Base-by-base conservation (phyloP, 1,139 yeast species). In the Trichomonascaceae sp. region DNA sequence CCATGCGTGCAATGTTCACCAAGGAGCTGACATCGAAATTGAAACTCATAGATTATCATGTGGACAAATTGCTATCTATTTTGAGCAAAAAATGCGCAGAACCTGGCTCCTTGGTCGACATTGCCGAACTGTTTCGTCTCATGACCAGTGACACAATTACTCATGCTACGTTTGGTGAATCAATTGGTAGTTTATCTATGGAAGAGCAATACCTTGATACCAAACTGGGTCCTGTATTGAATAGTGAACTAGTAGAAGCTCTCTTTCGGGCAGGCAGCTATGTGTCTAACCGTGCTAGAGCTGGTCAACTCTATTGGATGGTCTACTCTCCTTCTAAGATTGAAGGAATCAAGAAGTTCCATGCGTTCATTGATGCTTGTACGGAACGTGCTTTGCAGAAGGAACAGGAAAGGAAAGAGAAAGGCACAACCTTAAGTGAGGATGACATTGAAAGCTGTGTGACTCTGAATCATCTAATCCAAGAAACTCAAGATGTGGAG, bases 1-100 rank as follows among this genome's bases (percentile, higher is more conserved):
- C 81, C 79, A 74, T 81, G 61, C 72, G 84, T 56, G 85, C 85
- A 1, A 84, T 80, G 65, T 81, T 81, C 66, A 73, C 79, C 20
- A 71, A 82, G 56, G 83, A 79, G 60, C 83, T 80, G 64, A 75
- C 81, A 47, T 74, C 78, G 12, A 83, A 79, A 59, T 75, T 80
- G 46, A 69, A 70, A 54, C 58, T 73, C 32, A 71, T 81, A 59
- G 82, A 79, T 13, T 43, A 50, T 9, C 65, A 62, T 49, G 50
- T 53, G 15, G 48, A 57, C 20, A 51, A 38, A 30, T 51, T 62
- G 32, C 32, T 58, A 8, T 43, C 32, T 3, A 48, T 46, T n/a
- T 52, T 59, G 50, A 51, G 45, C 30, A 30, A 47, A 9, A 45
- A 55, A 7, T 50, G 55, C n/a, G 47, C 48, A 15, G 48, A 53